Percentiles rank a stretch among this genome's conserved stretches.
Evolutionary conservation across 495 filamentous ascomycete genomes (phyloP).

Genomic region (Penicillium steckii): DNA sequence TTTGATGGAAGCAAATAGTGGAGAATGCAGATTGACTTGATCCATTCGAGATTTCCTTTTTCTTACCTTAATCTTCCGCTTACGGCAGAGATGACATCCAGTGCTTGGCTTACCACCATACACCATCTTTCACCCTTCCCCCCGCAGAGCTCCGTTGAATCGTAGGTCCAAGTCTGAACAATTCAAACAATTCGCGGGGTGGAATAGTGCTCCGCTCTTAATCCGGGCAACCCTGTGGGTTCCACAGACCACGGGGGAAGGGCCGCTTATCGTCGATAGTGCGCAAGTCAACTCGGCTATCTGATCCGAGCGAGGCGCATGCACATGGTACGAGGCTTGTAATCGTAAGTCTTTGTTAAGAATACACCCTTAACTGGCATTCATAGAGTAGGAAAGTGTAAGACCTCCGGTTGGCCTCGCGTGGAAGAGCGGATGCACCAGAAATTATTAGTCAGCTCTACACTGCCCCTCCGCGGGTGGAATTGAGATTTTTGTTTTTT

Average conservation of each 20-base stretch:
- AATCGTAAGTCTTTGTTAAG: background rate
- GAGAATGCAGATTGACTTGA: background rate
- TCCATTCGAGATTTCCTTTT: background rate
- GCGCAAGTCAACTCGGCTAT: conserved; percentile 21
- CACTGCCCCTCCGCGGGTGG: background rate
- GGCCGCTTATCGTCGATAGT: conserved; percentile 8
- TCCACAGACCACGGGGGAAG: conserved; percentile 11
- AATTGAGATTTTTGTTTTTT: background rate
- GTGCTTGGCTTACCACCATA: conserved; percentile 48
- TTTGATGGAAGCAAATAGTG: conserved; percentile 1
- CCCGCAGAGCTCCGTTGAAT: background rate
- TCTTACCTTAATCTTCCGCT: conserved; percentile 49
- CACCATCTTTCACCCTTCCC: conserved; percentile 39
- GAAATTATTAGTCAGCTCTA: background rate
- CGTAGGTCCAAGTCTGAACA: background rate
- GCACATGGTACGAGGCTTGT: conserved; percentile 8
- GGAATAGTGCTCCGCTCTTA: conserved; percentile 1
- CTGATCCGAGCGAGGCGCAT: conserved; percentile 10
- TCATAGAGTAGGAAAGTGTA: background rate
- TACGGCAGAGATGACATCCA: conserved; percentile 48
- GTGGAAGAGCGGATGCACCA: background rate
- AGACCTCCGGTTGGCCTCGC: background rate
- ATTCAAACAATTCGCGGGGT: background rate
- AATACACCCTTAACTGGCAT: background rate
- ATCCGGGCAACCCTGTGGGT: conserved; percentile 5